These are phyloP conservation scores for Clohesyomyces aquaticus DNA, from an alignment of 495 filamentous ascomycete species.

Conservation along the genomic window DNA sequence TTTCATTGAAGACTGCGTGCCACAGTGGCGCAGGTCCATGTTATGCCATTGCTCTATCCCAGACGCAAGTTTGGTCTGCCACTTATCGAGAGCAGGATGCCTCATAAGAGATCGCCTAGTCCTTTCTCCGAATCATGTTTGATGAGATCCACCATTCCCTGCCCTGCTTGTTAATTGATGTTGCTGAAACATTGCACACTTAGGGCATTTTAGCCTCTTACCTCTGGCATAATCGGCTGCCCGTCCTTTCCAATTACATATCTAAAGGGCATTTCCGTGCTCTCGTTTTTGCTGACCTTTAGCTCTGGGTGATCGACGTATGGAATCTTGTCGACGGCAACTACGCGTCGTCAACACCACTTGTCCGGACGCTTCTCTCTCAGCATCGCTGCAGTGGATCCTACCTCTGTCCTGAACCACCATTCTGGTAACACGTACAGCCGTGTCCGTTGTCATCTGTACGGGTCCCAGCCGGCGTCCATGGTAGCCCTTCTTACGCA, in stretches of 20 bases:
- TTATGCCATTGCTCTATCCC: constrained; percentile 15
- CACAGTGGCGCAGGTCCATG: constrained; percentile 34
- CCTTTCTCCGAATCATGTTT: constrained; percentile 91
- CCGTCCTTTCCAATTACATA: constrained; percentile 80
- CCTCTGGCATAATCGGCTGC: constrained; percentile 86
- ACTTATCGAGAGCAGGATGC: background rate
- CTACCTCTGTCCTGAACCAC: constrained; percentile 81
- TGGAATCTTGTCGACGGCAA: constrained; percentile 71
- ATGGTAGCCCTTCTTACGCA: constrained; percentile 88
- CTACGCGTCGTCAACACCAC: constrained; percentile 50
- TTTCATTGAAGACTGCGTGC: constrained; percentile 34
- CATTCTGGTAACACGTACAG: constrained; percentile 88
- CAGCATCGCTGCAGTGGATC: background rate
- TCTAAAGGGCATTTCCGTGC: constrained; percentile 95
- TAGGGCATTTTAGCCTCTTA: constrained; percentile 50
- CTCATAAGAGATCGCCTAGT: constrained; percentile 81
- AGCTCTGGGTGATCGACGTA: constrained; percentile 89
- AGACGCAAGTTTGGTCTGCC: background rate
- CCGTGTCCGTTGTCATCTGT: constrained; percentile 99
- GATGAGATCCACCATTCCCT: constrained; percentile 96
- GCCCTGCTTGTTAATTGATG: constrained; percentile 16
- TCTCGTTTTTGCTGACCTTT: constrained; percentile 85
- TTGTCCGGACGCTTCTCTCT: constrained; percentile 2
- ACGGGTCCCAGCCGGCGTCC: constrained; percentile 87
- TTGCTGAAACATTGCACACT: constrained; percentile 14